Conservation (phyloP, 2,329 filamentous ascomycete species). For the Nemania serpens region DNA sequence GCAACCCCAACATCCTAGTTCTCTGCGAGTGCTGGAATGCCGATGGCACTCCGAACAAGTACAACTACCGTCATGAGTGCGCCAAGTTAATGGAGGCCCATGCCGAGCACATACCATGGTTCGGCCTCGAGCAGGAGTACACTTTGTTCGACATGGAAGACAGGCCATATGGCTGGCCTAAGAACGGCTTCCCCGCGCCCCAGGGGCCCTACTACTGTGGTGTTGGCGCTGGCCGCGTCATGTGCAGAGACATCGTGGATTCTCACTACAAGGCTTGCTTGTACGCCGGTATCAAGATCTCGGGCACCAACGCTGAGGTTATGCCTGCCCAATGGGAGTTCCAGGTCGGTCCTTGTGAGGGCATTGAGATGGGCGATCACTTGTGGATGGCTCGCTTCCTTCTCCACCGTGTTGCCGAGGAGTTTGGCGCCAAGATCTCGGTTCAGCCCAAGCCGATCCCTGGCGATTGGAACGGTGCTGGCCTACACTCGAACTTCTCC, state of each 20-base stretch:
- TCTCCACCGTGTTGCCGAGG: conserved; percentile 88
- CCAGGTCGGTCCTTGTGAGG: too few species aligned
- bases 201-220: conserved; percentile 98
- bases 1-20: conserved; percentile 89
- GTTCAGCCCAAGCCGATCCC: conserved; percentile 94
- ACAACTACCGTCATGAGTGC: conserved; percentile 94
- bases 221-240: not conserved
- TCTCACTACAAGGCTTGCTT: too few species aligned
- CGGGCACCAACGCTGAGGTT: too few species aligned
- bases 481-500: conserved; percentile 85
- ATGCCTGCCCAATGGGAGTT: too few species aligned
- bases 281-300: too few species aligned
- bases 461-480: conserved; percentile 94
- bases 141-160: conserved; percentile 85
- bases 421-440: conserved; percentile 95
- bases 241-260: too few species aligned
- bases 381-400: conserved; percentile 86
- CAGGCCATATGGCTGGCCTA: conserved; percentile 87
- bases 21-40: conserved; percentile 93
- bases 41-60: conserved; percentile 96
- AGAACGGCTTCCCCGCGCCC: conserved; percentile 85
- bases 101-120: conserved; percentile 86
- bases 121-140: conserved; percentile 98
- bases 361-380: too few species aligned
- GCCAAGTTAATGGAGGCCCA: conserved; percentile 88